Evolutionary conservation across 192 early-diverging fungal genomes (phyloP).

Genomic region (Backusella tuberculispora): DNA sequence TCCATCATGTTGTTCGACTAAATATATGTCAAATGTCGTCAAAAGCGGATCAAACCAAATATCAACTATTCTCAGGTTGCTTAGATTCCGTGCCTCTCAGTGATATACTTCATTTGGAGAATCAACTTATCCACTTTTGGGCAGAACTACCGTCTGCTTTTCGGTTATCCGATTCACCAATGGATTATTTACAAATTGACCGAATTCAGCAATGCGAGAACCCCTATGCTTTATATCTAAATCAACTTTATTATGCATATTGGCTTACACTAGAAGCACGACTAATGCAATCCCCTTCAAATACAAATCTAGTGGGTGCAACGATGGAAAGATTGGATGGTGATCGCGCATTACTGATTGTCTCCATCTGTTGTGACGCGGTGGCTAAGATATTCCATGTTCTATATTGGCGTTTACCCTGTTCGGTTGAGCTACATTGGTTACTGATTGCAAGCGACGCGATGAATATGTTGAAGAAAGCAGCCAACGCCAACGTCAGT

Average conservation of each 20-base stretch:
- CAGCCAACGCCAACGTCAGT: constrained; percentile 7
- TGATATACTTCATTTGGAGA: constrained; percentile 21
- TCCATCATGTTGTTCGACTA: constrained; percentile 18
- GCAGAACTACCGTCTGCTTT: constrained; percentile 19
- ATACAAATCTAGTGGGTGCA: constrained; percentile 19
- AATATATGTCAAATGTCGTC: constrained; percentile 18
- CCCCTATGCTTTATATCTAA: constrained; percentile 24
- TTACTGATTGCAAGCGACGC: constrained; percentile 31
- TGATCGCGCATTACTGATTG: constrained; percentile 22
- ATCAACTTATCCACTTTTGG: constrained; percentile 23
- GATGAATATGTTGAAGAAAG: constrained; percentile 23
- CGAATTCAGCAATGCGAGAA: constrained; percentile 25
- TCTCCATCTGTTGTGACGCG: constrained; percentile 32
- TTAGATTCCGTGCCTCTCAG: constrained; percentile 21
- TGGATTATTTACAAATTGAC: constrained; percentile 27
- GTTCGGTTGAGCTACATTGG: constrained; percentile 26
- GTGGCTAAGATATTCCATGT: constrained; percentile 22
- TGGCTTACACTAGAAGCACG: constrained; percentile 30
- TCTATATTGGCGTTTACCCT: constrained; percentile 19
- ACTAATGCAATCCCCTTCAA: constrained; percentile 24
- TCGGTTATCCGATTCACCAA: constrained; percentile 20
- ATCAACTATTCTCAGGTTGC: constrained; percentile 23
- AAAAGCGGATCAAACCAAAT: constrained; percentile 8
- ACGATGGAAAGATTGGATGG: constrained; percentile 18
- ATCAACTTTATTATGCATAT: constrained; percentile 28